phyloP scores from a whole-genome alignment of 2,329 filamentous ascomycete genomes.

The Pseudogymnoascus verrucosus region DNA sequence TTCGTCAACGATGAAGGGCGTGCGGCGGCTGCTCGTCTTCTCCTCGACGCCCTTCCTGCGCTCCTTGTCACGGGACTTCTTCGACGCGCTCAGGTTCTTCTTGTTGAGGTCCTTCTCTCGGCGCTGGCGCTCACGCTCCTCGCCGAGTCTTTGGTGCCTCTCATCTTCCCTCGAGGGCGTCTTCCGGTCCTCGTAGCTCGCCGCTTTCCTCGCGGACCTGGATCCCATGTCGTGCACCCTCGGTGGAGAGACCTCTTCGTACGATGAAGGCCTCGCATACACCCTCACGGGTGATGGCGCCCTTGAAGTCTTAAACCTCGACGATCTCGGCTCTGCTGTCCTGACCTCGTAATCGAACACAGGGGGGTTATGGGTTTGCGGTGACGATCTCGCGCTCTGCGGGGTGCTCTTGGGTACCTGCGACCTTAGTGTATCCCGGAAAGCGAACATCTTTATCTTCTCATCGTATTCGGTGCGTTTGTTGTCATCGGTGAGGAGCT shows the following conservation, averaged over 20 bases:
- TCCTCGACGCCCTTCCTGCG: conserved; percentile 31
- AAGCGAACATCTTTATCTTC: conserved; percentile 56
- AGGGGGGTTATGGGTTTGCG: conserved; percentile 25
- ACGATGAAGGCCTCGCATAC: conserved; percentile 29
- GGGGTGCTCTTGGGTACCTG: conserved; percentile 36
- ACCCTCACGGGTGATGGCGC: not conserved
- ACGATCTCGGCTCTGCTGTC: conserved; percentile 41
- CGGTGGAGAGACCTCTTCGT: conserved; percentile 38
- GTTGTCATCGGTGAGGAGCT: conserved; percentile 72
- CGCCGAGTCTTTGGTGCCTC: conserved; percentile 27
- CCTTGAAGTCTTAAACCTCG: conserved; percentile 27
- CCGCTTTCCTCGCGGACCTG: conserved; percentile 35
- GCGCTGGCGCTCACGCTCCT: conserved; percentile 24
- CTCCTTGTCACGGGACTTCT: conserved; percentile 32
- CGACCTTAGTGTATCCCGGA: conserved; percentile 40
- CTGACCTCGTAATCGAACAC: conserved; percentile 38
- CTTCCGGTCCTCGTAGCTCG: conserved; percentile 37
- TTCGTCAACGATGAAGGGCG: conserved; percentile 21
- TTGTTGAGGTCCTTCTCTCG: conserved; percentile 26
- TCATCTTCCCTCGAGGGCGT: conserved; percentile 27
- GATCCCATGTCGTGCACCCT: conserved; percentile 36
- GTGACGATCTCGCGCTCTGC: not conserved
- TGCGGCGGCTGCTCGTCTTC: conserved; percentile 18
- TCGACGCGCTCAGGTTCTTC: conserved; percentile 23
- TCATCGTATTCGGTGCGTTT: conserved; percentile 72